These are phyloP conservation scores for Myxozyma kluyveri DNA, from an alignment of 805 yeast genomes.

Conservation along the genomic window DNA sequence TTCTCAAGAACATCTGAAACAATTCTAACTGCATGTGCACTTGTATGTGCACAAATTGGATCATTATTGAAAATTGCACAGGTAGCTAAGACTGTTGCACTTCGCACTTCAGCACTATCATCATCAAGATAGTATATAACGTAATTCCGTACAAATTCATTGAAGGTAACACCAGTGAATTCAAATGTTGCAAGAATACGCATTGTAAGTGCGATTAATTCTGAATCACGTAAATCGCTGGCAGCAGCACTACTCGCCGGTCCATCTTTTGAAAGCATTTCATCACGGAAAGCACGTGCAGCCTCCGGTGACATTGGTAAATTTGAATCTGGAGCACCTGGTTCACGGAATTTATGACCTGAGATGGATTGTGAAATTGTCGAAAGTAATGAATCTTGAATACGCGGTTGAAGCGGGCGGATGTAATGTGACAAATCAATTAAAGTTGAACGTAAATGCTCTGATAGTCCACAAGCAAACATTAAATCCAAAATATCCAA, in stretches of 20 bases:
- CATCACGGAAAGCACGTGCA: constrained; percentile 76
- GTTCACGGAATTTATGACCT: constrained; percentile 76
- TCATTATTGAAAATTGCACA: constrained; percentile 72
- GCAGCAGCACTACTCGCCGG: constrained; percentile 37
- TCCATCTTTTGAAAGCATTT: constrained; percentile 70
- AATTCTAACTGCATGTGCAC: constrained; percentile 74
- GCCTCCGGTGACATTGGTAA: constrained; percentile 40
- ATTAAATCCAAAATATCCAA: constrained; percentile 75
- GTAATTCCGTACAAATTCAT: constrained; percentile 83
- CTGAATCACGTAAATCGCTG: constrained; percentile 47
- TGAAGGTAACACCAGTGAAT: constrained; percentile 70
- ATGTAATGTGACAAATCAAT: constrained; percentile 64
- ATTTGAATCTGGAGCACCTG: constrained; percentile 76
- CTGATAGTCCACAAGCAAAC: constrained; percentile 79
- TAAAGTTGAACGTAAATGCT: constrained; percentile 73
- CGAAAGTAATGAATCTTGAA: constrained; percentile 69
- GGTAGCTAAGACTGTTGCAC: constrained; percentile 80
- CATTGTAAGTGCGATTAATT: constrained; percentile 70
- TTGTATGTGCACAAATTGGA: constrained; percentile 78
- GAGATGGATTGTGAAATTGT: constrained; percentile 71
- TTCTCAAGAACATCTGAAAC: constrained; percentile 83
- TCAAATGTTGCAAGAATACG: constrained; percentile 72
- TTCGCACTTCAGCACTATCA: constrained; percentile 72
- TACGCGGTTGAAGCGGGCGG: constrained; percentile 73
- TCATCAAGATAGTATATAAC: constrained; percentile 82